These are phyloP conservation scores for Sporisorium graminicola DNA, from an alignment of 1,284 basidiomycete species.

Conservation along the genomic window DNA sequence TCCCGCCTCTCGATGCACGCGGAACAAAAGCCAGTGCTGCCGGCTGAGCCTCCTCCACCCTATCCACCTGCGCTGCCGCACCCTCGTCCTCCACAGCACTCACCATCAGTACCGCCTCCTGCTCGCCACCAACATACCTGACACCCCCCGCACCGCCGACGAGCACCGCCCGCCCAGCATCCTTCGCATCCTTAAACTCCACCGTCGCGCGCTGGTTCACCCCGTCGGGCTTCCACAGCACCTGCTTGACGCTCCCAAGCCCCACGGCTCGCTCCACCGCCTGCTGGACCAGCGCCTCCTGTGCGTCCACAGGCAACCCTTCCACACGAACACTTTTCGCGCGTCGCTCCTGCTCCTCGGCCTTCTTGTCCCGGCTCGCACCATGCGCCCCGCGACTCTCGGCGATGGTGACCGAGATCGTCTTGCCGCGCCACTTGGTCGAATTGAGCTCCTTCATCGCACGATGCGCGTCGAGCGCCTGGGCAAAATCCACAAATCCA, in stretches of 20 bases:
- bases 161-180: constrained; percentile 53
- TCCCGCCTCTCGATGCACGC: constrained; percentile 29
- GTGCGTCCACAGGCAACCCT: constrained; percentile 61
- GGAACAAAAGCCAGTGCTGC: constrained; percentile 24
- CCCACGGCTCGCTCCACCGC: constrained; percentile 56
- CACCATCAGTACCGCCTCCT: constrained; percentile 8
- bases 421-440: constrained; percentile 56
- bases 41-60: not conserved
- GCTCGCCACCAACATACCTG: constrained; percentile 5
- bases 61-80: not conserved
- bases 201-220: constrained; percentile 41
- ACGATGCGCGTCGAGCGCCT: constrained; percentile 57
- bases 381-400: constrained; percentile 27
- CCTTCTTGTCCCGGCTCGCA: not conserved
- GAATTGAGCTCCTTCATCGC: constrained; percentile 64
- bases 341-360: constrained; percentile 17
- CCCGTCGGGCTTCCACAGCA: constrained; percentile 59
- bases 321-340: constrained; percentile 50
- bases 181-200: constrained; percentile 48
- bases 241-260: constrained; percentile 44
- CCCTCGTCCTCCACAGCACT: constrained; percentile 10
- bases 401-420: constrained; percentile 56
- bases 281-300: constrained; percentile 69
- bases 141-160: constrained; percentile 17
- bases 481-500: constrained; percentile 90